Conservation (phyloP, 2,329 filamentous ascomycete species). For the Paraphoma chrysanthemicola region DNA sequence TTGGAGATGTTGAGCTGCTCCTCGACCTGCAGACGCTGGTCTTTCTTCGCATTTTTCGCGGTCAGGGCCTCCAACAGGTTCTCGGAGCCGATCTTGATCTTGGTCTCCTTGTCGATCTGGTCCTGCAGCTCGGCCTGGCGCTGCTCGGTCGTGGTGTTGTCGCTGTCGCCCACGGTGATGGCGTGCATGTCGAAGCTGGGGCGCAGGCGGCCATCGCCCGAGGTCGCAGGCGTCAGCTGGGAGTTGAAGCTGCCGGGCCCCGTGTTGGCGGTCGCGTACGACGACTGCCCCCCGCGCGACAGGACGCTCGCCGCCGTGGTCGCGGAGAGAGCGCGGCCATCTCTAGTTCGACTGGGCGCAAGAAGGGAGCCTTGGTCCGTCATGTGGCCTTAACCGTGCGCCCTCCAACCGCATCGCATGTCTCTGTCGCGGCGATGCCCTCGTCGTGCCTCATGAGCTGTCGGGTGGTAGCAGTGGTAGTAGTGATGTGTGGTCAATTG, state of each 20-base stretch:
- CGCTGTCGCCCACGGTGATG: constrained; percentile 66
- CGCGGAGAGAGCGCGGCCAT: constrained; percentile 62
- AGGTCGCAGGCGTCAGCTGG: constrained; percentile 76
- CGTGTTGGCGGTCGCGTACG: constrained; percentile 70
- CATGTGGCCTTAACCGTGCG: constrained; percentile 45
- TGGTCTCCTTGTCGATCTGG: constrained; percentile 90
- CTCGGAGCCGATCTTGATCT: constrained; percentile 97
- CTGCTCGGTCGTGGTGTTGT: constrained; percentile 69
- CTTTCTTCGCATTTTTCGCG: constrained; percentile 93
- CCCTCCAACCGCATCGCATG: constrained; percentile 47
- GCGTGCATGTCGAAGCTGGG: constrained; percentile 64
- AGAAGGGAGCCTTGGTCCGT: constrained; percentile 50
- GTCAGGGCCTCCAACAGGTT: constrained; percentile 96
- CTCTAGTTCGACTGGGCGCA: constrained; percentile 55
- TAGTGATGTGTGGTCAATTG: constrained; percentile 18
- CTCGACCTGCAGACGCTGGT: constrained; percentile 64
- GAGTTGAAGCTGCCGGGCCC: constrained; percentile 84
- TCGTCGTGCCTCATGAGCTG: constrained; percentile 45
- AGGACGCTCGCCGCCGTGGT: constrained; percentile 60
- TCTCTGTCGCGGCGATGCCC: constrained; percentile 33
- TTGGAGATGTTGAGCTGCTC: constrained; percentile 91
- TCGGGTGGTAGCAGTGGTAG: constrained; percentile 8
- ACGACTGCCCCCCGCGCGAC: constrained; percentile 67
- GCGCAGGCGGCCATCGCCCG: constrained; percentile 66
- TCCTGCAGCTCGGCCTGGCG: constrained; percentile 79